Evolutionary conservation across 495 filamentous ascomycete genomes (phyloP).

Genomic region (Astrothelium subdiscretum): DNA sequence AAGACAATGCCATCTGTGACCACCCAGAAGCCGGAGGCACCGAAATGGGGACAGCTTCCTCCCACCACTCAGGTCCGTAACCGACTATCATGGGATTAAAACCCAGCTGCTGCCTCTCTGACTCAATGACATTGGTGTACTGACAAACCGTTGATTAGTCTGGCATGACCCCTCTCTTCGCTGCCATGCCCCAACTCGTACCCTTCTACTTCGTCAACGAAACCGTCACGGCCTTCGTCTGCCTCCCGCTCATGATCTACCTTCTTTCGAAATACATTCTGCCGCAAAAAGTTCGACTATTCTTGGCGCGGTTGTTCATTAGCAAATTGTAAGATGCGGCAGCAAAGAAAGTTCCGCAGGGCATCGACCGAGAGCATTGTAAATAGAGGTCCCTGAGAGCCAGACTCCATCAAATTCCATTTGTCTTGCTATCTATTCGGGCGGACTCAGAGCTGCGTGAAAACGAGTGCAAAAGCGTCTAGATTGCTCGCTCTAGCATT

Average conservation of each 20-base stretch:
- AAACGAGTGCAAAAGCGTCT: too few species aligned
- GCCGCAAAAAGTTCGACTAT: conserved; percentile 20
- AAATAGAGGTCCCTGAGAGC: background rate
- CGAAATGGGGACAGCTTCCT: conserved; percentile 1
- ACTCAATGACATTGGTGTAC: background rate
- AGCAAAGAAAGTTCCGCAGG: background rate
- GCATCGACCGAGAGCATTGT: background rate
- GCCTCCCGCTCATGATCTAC: conserved; percentile 25
- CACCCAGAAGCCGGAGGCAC: background rate
- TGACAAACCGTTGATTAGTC: background rate
- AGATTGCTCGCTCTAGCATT: background rate
- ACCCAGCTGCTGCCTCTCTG: too few species aligned
- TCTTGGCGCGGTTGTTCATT: conserved; percentile 24
- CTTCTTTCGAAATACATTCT: conserved; percentile 27
- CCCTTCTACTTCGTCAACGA: conserved; percentile 32
- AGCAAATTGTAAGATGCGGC: conserved; percentile 22
- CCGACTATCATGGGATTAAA: too few species aligned
- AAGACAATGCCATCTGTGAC: background rate
- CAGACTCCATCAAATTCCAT: background rate
- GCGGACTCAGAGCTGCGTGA: too few species aligned
- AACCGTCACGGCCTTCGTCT: conserved; percentile 23
- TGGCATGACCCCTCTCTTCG: conserved; percentile 16
- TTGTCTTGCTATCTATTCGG: background rate
- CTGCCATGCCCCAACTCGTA: conserved; percentile 29
- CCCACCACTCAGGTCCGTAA: background rate